Base-by-base conservation (phyloP, 345 rosid species). In the Rhodomyrtus tomentosa region DNA sequence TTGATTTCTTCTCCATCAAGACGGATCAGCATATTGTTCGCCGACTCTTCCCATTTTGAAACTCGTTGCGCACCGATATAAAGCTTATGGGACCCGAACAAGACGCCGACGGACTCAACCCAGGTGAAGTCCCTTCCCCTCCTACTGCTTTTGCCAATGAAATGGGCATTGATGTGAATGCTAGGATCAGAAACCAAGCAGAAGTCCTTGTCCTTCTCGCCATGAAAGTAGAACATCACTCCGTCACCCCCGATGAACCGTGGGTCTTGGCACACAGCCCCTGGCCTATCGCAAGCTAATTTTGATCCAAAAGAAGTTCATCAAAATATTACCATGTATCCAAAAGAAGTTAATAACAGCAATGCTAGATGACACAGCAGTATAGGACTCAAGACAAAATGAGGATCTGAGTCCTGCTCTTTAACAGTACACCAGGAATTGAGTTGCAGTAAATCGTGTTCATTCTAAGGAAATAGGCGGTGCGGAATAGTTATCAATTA, bases 211-310 rank as follows among this genome's bases (percentile, higher is more conserved):
- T 86, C 87, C 85, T 62, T 88, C 84, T 86, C 52, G 48, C 88
- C 88, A 15, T 88, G 88, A 85, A 88, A 88, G 85, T 86, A 88
- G 81, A 88, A 88, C 82, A 59, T 86, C 82, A 86, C 55, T 29
- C 90, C 90, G 14, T 86, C 88, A 24, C 88, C 87, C 12, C 88
- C 88, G 8, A 86, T 50, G 86, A 88, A 88, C 49, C 88, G 83
- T 5, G 88, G 90, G n/a, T 84, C 87, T 48, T 84, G 86, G 82
- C 90, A 86, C 68, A 86, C 88, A 3, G 88, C 84, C 82, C 80
- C 84, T 20, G 79, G 79, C 45, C 79, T 68, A 36, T 68, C 79
- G 22, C 79, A 68, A 68, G 88, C 82, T 74, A 51, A 8, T 86
- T 83, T 50, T 83, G 49, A 40, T 84, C 87, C 83, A 55, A 58